A percentile compares a stretch with the other conserved stretches of the same genome.
Conservation (phyloP, 164 flowering plant species). For the Umbellularia californica region DNA sequence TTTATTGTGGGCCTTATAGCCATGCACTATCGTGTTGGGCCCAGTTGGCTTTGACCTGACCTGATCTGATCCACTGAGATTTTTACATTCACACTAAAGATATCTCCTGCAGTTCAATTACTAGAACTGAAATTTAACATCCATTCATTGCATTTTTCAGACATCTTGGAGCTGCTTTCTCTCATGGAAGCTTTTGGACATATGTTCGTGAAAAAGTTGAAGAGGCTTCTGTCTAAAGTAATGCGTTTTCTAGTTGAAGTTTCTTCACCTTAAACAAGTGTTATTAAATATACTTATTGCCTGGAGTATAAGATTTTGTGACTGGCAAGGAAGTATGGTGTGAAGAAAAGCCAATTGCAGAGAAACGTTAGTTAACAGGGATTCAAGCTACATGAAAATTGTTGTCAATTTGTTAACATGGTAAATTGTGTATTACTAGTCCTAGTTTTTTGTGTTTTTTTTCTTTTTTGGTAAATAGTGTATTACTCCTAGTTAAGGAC, state of each 20-base stretch:
- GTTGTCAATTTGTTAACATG: no score
- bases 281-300: no score
- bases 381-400: no score
- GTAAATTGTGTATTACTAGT: no score
- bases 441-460: no score
- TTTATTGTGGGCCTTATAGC: neutral
- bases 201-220: conserved; percentile 10
- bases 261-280: neutral
- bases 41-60: neutral
- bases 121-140: neutral
- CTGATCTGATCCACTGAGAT: neutral
- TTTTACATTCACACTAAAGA: neutral
- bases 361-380: no score
- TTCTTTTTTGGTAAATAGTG: no score
- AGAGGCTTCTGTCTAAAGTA: conserved; percentile 11
- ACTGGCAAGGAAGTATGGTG: neutral
- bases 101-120: neutral
- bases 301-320: neutral
- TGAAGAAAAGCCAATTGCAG: neutral
- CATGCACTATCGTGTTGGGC: neutral
- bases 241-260: conserved; percentile 1
- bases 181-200: conserved; percentile 12
- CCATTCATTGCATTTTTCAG: conserved; percentile 13
- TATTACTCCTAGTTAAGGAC: no score
- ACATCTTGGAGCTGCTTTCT: conserved; percentile 22